Conservation (phyloP, 306 rosid species). For the Oemleria cerasiformis region DNA sequence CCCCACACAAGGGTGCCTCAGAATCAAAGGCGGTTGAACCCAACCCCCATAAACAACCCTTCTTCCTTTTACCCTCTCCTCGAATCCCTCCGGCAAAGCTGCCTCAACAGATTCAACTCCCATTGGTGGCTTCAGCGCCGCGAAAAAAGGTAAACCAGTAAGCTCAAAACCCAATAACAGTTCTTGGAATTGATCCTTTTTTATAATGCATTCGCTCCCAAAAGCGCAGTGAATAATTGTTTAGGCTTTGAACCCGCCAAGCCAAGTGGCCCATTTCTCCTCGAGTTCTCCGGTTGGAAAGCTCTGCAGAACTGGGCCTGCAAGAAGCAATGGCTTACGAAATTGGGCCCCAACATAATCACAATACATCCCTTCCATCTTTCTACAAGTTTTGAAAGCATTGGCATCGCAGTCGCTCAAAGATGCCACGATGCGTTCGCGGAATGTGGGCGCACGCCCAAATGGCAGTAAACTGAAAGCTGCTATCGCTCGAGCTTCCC, state of each 20-base stretch:
- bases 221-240: conserved; percentile 58
- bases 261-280: conserved; percentile 53
- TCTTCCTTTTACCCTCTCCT: conserved; percentile 42
- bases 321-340: conserved; percentile 44
- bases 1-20: conserved; percentile 69
- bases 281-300: conserved; percentile 35
- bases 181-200: conserved; percentile 46
- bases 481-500: conserved; percentile 33
- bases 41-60: conserved; percentile 63
- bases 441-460: conserved; percentile 35
- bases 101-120: conserved; percentile 40
- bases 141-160: conserved; percentile 49
- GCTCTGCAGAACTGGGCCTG: conserved; percentile 48
- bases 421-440: conserved; percentile 23
- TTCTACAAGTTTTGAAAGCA: conserved; percentile 49
- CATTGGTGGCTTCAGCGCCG: conserved; percentile 48
- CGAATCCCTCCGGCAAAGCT: conserved; percentile 59
- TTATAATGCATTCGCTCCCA: conserved; percentile 52
- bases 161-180: conserved; percentile 67
- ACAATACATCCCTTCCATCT: conserved; percentile 56
- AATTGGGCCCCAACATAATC: conserved; percentile 39
- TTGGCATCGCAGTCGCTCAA: conserved; percentile 40
- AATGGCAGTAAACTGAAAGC: background rate
- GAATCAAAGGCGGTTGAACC: conserved; percentile 60
- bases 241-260: conserved; percentile 35